Evolutionary conservation across 306 rosid genomes (phyloP).

Genomic region (Gastrolobium villosum): DNA sequence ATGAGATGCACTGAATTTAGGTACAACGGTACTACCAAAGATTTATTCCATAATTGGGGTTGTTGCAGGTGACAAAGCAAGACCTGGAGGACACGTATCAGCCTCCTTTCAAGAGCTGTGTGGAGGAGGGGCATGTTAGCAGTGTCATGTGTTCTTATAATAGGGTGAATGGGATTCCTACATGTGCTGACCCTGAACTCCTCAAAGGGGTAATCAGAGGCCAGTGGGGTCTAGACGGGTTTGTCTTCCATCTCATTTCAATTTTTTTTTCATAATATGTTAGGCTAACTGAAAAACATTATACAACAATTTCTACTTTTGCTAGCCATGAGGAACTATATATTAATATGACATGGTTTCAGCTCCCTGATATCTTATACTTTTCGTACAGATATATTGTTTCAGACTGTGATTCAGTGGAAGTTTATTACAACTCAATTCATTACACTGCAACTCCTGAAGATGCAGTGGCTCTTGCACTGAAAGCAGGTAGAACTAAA

Average conservation of each 20-base stretch:
- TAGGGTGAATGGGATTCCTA: constrained; percentile 86
- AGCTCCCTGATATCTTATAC: background rate
- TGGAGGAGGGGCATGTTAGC: constrained; percentile 81
- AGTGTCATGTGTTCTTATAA: constrained; percentile 94
- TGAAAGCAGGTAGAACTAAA: constrained; percentile 68
- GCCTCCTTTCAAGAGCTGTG: constrained; percentile 85
- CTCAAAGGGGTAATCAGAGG: constrained; percentile 75
- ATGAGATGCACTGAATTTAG: too few species aligned
- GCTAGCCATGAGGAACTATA: background rate
- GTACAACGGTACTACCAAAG: too few species aligned
- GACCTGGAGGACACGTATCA: constrained; percentile 85
- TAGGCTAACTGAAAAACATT: constrained; percentile 1
- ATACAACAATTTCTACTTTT: background rate
- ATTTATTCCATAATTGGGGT: too few species aligned
- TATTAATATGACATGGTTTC: background rate
- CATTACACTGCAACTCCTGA: constrained; percentile 75
- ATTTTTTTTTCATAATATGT: background rate
- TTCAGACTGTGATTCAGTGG: constrained; percentile 85
- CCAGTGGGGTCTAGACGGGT: constrained; percentile 87
- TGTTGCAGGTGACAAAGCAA: constrained; percentile 76
- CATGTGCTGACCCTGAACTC: constrained; percentile 88
- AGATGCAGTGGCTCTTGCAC: constrained; percentile 90
- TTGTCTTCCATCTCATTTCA: constrained; percentile 34
- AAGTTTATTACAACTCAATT: constrained; percentile 64
- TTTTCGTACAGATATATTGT: constrained; percentile 68